Base-by-base conservation (phyloP, 805 yeast species). In the Candida sphagnicola region DNA sequence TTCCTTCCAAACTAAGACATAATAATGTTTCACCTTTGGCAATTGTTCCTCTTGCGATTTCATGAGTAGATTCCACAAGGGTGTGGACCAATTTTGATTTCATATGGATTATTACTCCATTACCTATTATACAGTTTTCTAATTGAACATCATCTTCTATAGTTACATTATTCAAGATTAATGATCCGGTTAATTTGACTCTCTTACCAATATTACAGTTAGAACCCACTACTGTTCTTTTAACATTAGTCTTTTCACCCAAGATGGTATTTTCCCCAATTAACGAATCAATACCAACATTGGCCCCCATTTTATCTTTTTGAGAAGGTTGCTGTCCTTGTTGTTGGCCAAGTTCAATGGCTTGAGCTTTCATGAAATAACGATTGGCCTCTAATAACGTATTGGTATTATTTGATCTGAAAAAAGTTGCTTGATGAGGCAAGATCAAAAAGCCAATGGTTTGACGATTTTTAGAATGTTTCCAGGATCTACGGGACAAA, bases 301-400 rank as follows among this genome's bases (percentile, higher is more conserved):
- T 82, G 1, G 96, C 91, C 4, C 78, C 70, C 10, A 66, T 61
- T 49, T 76, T 76, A 18, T 75, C 79, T 53, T 74, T 70, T 1
- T 69, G 56, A 10, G 54, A 55, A 5, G 48, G 37, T n/a, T 39
- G 49, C 34, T 41, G 59, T 18, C 51, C 61, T 56, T 50, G 53
- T 38, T 38, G 40, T 48, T 49, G 46, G 2, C 52, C 56, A 25
- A 45, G 46, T 10, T 54, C 47, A 40, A 66, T 65, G 1, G 90
- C 90, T 50, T 77, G 78, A 29, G 72, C 42, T 54, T 78, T 84
- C 75, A 91, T 74, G 41, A 83, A 72, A 53, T 76, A 72, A 45
- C 99, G 72, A 57, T 89, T 93, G 15, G 95, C 89, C 62, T 93
- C 99, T 78, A 88, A 76, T 59, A 81, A 89, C 2, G 91, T 85